Percentiles rank a stretch among this genome's conserved stretches.
Evolutionary conservation across 306 rosid species (phyloP).

Genomic region (Senna tora): DNA sequence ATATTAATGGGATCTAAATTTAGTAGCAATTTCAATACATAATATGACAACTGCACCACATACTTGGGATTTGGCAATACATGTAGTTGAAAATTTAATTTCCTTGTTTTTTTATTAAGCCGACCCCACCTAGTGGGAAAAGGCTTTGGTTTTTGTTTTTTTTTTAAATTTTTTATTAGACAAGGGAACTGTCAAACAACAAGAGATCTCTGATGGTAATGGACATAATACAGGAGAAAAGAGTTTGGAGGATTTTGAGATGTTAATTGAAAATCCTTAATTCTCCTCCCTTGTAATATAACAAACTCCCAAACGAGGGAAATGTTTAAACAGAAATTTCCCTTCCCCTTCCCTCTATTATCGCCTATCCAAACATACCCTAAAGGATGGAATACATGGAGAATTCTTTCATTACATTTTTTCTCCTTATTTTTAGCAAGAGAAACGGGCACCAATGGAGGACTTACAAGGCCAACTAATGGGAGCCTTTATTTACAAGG

Average conservation of each 20-base stretch:
- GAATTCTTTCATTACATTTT: neutral
- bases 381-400: neutral
- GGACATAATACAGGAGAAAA: neutral
- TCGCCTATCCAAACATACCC: neutral
- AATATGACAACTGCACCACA: neutral
- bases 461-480: neutral
- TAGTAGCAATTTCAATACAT: conserved; percentile 14
- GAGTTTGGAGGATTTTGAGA: neutral
- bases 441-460: neutral
- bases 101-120: no score
- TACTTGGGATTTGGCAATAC: neutral
- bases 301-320: neutral
- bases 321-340: neutral
- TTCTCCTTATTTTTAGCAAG: neutral
- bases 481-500: neutral
- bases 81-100: neutral
- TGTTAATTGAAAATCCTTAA: neutral
- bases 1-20: neutral
- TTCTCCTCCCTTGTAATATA: neutral
- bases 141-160: no score
- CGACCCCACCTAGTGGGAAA: no score
- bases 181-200: neutral
- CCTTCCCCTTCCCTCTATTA: no score
- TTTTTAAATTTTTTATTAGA: neutral
- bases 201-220: neutral